A percentile compares a stretch with the other conserved stretches of the same genome.
Evolutionary conservation across 2,329 filamentous ascomycete genomes (phyloP).

Genomic region (Colletotrichum euphorbiae): DNA sequence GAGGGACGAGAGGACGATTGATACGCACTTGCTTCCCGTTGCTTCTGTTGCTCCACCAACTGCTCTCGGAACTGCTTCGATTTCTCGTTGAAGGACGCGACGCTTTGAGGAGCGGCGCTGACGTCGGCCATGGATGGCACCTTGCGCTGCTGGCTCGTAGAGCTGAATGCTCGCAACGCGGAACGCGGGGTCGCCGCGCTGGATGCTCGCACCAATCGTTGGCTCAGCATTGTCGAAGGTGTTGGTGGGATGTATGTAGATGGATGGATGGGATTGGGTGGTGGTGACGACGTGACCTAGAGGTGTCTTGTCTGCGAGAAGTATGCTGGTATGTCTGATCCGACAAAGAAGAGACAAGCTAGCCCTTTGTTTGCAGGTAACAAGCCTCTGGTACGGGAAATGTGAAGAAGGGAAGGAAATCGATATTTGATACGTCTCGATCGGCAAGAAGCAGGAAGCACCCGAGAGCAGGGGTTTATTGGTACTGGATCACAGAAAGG

Average conservation of each 20-base stretch:
- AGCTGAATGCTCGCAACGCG: constrained; percentile 67
- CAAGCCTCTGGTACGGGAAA: constrained; percentile 33
- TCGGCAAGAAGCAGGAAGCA: constrained; percentile 37
- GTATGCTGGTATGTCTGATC: constrained; percentile 18
- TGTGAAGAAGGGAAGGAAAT: constrained; percentile 31
- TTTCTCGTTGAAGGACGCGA: constrained; percentile 81
- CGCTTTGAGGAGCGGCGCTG: constrained; percentile 71
- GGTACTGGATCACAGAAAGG: constrained; percentile 30
- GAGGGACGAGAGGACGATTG: constrained; percentile 54
- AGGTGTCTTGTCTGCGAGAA: constrained; percentile 31
- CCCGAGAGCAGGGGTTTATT: constrained; percentile 37
- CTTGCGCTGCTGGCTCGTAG: constrained; percentile 59
- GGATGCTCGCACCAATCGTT: constrained; percentile 61
- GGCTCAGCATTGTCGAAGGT: constrained; percentile 60
- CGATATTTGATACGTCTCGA: constrained; percentile 36
- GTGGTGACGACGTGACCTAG: constrained; percentile 25
- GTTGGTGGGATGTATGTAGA: constrained; percentile 41
- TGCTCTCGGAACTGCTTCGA: constrained; percentile 90
- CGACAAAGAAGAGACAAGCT: constrained; percentile 28
- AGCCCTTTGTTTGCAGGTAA: constrained; percentile 38
- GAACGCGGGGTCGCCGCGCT: constrained; percentile 59
- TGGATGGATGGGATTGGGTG: constrained; percentile 6
- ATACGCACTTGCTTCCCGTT: constrained; percentile 85
- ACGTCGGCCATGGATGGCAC: constrained; percentile 90
- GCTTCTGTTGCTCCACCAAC: constrained; percentile 80